Evolutionary conservation across 2,329 filamentous ascomycete species (phyloP), one percentile per base, ranked within the genome.

Genomic region (Exophiala viscosa): DNA sequence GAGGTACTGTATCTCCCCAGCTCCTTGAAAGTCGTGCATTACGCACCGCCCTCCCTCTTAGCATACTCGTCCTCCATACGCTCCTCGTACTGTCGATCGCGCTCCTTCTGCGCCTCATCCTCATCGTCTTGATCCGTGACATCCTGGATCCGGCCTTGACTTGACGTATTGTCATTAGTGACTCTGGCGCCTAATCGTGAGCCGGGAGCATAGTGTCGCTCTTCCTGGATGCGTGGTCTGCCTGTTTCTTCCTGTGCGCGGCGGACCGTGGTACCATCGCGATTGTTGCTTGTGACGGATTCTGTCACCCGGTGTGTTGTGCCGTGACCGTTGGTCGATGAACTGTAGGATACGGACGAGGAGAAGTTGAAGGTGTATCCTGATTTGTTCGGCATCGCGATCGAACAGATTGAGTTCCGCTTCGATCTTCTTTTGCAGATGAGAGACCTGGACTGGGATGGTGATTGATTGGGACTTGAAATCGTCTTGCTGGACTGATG

Each of bases 31-130:
- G n/a, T n/a, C n/a, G n/a, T n/a, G n/a, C n/a, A n/a, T n/a, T 61
- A 71, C 61, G 74, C 70, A 64, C 70, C 69, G 1, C 69, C 68
- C 59, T 73, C 72, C 45, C 70, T 58, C 67, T 73, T 71, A 51
- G 70, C 69, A 62, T 73, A 72, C 60, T 76, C 73, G 44, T 73
- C 72, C 64, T 73, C 73, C 62, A 74, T 75, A n/a, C 69, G 65
- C 60, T 75, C 72, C 58, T 73, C 69, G 54, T 73, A 75, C 33
- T 73, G 54, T 14, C 69, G 65, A 51, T 74, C 72, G 7, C 67
- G 68, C 49, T 72, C 72, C 42, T 69, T 70, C 59, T 68, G 68
- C 49, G 74, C 64, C 69, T 48, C 34, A 59, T 57, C 34, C 3
- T 43, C 43, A 18, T 48, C 45, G 38, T 15, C 31, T 7, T 28